phyloP scores from a whole-genome alignment of 2,329 filamentous ascomycete genomes.

The Coniella vitis region DNA sequence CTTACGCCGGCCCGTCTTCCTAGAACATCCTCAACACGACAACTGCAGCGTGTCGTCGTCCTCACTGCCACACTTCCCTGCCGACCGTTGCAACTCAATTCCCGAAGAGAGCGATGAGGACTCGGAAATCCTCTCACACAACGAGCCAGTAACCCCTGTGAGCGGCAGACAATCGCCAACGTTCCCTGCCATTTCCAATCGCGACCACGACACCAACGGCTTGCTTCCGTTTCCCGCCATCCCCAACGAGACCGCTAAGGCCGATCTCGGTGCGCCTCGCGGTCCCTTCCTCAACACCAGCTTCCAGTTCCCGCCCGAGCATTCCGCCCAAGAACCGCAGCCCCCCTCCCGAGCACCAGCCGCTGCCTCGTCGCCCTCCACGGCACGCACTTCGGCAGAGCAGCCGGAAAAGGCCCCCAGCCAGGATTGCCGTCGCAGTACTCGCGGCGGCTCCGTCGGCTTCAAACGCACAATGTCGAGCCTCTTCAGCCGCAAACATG shows the following conservation, averaged over 20 bases:
- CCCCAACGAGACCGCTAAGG: slow-evolving; percentile 7
- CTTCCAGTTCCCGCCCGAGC: slow-evolving; percentile 1
- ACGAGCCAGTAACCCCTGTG: slow-evolving; percentile 56
- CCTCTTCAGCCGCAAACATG: slow-evolving; percentile 37
- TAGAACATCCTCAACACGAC: slow-evolving; percentile 12
- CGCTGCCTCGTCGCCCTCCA: slow-evolving; percentile 6
- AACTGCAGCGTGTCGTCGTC: slow-evolving; percentile 28
- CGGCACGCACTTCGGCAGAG: slow-evolving; percentile 14
- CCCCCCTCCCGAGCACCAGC: not conserved
- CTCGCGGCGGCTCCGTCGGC: slow-evolving; percentile 34
- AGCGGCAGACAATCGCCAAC: slow-evolving; percentile 51
- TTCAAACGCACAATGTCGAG: slow-evolving; percentile 45
- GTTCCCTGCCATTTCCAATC: slow-evolving; percentile 38
- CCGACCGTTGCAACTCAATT: slow-evolving; percentile 46
- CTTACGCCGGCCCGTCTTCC: slow-evolving; percentile 14
- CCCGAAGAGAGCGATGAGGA: slow-evolving; percentile 50
- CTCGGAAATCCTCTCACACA: slow-evolving; percentile 50
- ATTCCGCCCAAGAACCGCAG: not conserved
- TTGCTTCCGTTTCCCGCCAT: slow-evolving; percentile 15
- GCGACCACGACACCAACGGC: slow-evolving; percentile 27
- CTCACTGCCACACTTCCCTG: slow-evolving; percentile 40
- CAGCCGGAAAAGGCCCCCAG: slow-evolving; percentile 23
- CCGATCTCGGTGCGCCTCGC: slow-evolving; percentile 7
- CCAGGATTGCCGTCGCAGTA: slow-evolving; percentile 33
- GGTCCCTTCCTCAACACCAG: slow-evolving; percentile 7